Evolutionary conservation across 2,329 filamentous ascomycete species (phyloP).

Genomic region (Alternaria viburni): DNA sequence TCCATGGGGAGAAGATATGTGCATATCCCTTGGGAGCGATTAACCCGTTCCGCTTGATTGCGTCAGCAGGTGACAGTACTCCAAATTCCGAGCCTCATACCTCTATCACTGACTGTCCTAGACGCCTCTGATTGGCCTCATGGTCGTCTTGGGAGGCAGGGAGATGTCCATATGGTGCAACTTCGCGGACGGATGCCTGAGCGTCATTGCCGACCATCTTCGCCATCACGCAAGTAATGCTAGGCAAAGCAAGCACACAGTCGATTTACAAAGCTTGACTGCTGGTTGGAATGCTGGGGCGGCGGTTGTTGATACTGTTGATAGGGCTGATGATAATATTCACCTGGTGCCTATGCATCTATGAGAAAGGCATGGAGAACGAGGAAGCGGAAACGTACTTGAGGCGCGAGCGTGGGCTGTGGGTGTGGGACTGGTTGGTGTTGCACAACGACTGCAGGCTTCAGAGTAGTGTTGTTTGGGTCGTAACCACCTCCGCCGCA

Average conservation of each 20-base stretch:
- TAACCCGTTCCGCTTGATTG: constrained; percentile 16
- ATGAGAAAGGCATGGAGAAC: not conserved
- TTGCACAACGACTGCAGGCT: constrained; percentile 10
- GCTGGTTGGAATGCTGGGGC: constrained; percentile 10
- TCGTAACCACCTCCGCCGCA: constrained; percentile 24
- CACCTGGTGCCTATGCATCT: constrained; percentile 6
- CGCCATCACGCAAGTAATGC: not conserved
- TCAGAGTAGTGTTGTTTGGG: constrained; percentile 16
- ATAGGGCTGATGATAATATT: constrained; percentile 10
- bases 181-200: constrained; percentile 20
- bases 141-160: not conserved
- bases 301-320: constrained; percentile 9
- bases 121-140: not conserved
- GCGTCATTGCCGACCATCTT: constrained; percentile 17
- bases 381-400: constrained; percentile 7
- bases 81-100: not conserved
- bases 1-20: constrained; percentile 29
- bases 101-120: not conserved
- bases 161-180: constrained; percentile 1
- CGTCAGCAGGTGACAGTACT: not conserved
- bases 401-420: constrained; percentile 12
- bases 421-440: constrained; percentile 11
- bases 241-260: constrained; percentile 24
- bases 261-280: constrained; percentile 24
- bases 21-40: constrained; percentile 25